A percentile compares a stretch with the other conserved stretches of the same genome.
phyloP scores from a whole-genome alignment of 2,329 filamentous ascomycete species.

The Botrytis porri region DNA sequence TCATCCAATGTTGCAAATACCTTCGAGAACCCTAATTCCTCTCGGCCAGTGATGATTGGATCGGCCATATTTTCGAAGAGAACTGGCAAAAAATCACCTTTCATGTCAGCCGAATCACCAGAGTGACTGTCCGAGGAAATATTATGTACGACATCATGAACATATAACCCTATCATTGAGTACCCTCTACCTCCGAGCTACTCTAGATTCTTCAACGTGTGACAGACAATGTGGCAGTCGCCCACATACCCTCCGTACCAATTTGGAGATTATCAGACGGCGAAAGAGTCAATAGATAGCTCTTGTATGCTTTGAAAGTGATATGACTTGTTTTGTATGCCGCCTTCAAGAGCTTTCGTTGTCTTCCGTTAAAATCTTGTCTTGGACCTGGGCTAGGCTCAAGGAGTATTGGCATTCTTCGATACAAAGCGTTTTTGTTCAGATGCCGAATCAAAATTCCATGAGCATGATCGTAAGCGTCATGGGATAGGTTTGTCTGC shows the following conservation, averaged over 20 bases:
- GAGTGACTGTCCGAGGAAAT: not conserved
- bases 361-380: conserved; percentile 23
- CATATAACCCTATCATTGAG: conserved; percentile 54
- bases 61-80: conserved; percentile 56
- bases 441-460: conserved; percentile 41
- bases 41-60: conserved; percentile 54
- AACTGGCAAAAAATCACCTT: conserved; percentile 50
- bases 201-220: conserved; percentile 49
- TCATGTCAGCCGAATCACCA: conserved; percentile 32
- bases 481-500: conserved; percentile 47
- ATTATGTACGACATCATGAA: conserved; percentile 57
- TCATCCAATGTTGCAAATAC: conserved; percentile 37
- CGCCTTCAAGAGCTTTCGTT: not conserved
- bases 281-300: conserved; percentile 41
- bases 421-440: conserved; percentile 47
- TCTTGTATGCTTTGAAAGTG: conserved; percentile 42
- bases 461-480: conserved; percentile 50
- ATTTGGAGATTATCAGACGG: conserved; percentile 36
- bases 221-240: conserved; percentile 41
- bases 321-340: conserved; percentile 37
- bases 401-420: conserved; percentile 44
- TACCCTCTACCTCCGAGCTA: conserved; percentile 62
- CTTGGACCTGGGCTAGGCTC: conserved; percentile 35
- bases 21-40: conserved; percentile 57
- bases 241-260: conserved; percentile 31